Percentiles rank a stretch among this genome's conserved stretches.
Conservation (phyloP, 2,329 filamentous ascomycete genomes). For the Verticillium nonalfalfae region DNA sequence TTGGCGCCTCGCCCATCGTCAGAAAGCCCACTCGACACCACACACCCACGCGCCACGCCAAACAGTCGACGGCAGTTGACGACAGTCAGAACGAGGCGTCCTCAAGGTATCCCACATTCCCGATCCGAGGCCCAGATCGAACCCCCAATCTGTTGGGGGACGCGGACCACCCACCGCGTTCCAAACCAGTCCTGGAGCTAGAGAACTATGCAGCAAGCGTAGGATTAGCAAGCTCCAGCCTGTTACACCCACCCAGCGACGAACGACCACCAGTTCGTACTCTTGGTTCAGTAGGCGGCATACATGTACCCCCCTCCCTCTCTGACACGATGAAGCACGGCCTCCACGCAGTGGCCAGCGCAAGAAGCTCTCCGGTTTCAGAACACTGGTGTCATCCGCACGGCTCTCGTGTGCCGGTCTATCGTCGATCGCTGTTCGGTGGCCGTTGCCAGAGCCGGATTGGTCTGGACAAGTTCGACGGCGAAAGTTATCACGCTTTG, state of each 20-base stretch:
- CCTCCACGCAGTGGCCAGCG: background rate
- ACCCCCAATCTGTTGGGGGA: background rate
- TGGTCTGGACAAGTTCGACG: too few species aligned
- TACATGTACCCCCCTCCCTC: background rate
- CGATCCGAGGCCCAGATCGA: background rate
- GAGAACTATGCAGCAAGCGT: background rate
- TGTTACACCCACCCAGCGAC: background rate
- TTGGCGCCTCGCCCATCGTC: too few species aligned
- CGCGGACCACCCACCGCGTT: background rate
- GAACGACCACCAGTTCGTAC: too few species aligned
- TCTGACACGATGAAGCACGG: background rate
- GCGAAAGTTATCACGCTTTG: too few species aligned
- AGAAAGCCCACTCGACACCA: too few species aligned
- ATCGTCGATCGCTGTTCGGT: background rate
- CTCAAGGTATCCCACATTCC: background rate
- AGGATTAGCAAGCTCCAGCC: background rate
- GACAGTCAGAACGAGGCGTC: background rate
- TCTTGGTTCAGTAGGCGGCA: background rate
- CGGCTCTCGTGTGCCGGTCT: background rate
- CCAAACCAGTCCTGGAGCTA: background rate
- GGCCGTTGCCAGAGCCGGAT: too few species aligned
- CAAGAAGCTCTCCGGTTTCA: background rate
- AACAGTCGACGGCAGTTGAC: too few species aligned
- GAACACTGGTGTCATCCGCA: background rate
- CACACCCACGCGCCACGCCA: too few species aligned